These are phyloP conservation scores for Escovopsis sp. DNA, from an alignment of 2,329 filamentous ascomycete species.

Conservation along the genomic window DNA sequence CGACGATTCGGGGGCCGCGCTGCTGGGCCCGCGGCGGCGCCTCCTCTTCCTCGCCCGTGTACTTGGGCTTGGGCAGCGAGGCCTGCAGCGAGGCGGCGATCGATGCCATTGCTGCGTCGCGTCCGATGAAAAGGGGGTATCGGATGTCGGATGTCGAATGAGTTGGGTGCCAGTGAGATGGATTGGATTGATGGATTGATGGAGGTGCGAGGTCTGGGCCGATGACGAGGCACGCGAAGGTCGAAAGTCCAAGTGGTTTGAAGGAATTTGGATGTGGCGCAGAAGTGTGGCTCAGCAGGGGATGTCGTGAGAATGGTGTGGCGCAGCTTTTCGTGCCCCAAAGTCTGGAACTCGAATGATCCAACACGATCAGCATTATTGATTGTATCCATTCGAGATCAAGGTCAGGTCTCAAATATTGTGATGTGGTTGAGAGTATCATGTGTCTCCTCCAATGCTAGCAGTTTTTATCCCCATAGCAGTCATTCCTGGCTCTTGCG, in stretches of 20 bases:
- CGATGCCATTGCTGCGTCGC: slow-evolving; percentile 39
- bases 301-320: too few relatives aligned
- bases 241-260: slow-evolving; percentile 1
- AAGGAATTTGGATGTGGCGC: slow-evolving; percentile 20
- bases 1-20: slow-evolving; percentile 70
- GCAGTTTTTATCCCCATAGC: too few relatives aligned
- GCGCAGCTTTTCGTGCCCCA: too few relatives aligned
- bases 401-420: too few relatives aligned
- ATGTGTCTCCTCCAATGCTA: too few relatives aligned
- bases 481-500: too few relatives aligned
- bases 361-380: too few relatives aligned
- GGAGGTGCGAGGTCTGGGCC: too few relatives aligned
- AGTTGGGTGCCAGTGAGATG: neutral
- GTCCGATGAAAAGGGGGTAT: neutral
- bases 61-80: slow-evolving; percentile 78
- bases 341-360: too few relatives aligned
- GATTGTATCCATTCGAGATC: too few relatives aligned
- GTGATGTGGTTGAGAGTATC: too few relatives aligned
- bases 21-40: slow-evolving; percentile 55
- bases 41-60: slow-evolving; percentile 81
- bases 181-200: neutral
- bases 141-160: slow-evolving; percentile 10
- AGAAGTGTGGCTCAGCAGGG: slow-evolving; percentile 2
- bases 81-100: slow-evolving; percentile 59
- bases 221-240: too few relatives aligned